Evolutionary conservation across 192 early-diverging fungal species (phyloP).

Genomic region (Rhizoclosmatium sp.): DNA sequence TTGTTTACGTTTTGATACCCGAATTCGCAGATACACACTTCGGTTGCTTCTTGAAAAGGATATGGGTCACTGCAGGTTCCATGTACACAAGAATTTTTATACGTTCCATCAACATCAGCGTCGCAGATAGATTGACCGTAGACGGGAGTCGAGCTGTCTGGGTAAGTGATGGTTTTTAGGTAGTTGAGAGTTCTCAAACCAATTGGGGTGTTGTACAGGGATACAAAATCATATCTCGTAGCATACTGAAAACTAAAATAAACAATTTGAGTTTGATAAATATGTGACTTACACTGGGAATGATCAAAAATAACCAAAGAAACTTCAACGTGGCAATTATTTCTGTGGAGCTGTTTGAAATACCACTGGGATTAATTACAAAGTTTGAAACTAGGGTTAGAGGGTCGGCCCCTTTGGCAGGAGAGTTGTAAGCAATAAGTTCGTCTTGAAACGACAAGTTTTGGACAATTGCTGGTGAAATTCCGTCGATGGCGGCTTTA

Average conservation of each 20-base stretch:
- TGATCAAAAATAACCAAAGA: background rate
- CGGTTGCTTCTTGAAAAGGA: background rate
- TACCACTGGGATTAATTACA: background rate
- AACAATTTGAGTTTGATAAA: no score
- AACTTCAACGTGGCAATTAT: background rate
- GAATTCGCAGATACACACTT: background rate
- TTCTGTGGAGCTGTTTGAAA: background rate
- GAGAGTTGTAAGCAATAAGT: background rate
- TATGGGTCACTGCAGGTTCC: background rate
- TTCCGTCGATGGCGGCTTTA: background rate
- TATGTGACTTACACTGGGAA: background rate
- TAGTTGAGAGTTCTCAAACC: background rate
- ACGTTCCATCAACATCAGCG: background rate
- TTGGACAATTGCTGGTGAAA: background rate
- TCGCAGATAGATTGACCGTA: conserved; percentile 12
- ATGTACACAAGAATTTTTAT: background rate
- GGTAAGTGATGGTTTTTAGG: background rate
- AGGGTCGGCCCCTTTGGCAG: background rate
- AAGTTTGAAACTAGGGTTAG: background rate
- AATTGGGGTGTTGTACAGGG: background rate
- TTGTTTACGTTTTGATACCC: background rate
- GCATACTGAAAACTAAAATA: background rate
- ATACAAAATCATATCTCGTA: background rate
- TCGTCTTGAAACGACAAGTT: background rate
- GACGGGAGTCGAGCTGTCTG: background rate